A percentile compares a stretch with the other conserved stretches of the same genome.
Evolutionary conservation across 2,329 filamentous ascomycete genomes (phyloP).

Genomic region (Nemania diffusa): DNA sequence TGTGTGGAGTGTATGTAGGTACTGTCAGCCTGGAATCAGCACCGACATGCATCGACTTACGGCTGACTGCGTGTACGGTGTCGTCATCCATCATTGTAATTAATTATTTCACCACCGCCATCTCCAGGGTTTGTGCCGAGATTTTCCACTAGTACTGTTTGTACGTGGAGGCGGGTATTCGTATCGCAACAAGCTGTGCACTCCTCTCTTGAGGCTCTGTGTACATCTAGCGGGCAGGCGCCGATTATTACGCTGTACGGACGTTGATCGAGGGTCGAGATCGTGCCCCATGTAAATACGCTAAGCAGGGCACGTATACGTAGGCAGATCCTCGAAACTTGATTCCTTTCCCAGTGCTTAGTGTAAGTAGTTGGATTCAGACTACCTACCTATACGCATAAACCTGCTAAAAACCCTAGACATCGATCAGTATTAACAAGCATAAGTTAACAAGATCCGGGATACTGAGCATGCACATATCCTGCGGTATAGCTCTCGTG

Average conservation of each 20-base stretch:
- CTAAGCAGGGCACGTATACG: not conserved
- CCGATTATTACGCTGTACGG: conserved; percentile 36
- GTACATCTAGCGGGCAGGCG: not conserved
- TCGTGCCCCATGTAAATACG: conserved; percentile 3
- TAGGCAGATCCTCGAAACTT: conserved; percentile 23
- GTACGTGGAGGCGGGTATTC: too few species aligned
- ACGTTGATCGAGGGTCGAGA: conserved; percentile 22
- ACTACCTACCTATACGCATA: too few species aligned
- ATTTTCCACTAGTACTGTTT: not conserved
- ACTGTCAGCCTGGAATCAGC: conserved; percentile 16
- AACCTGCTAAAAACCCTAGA: conserved; percentile 13
- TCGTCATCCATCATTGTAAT: conserved; percentile 11
- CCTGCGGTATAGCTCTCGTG: conserved; percentile 5
- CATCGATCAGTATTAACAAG: not conserved
- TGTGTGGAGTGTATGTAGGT: too few species aligned
- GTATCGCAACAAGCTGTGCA: conserved; percentile 6
- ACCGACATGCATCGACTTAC: not conserved
- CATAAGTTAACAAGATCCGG: not conserved
- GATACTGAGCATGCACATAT: not conserved
- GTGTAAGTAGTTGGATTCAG: too few species aligned
- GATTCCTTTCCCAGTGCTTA: conserved; percentile 21
- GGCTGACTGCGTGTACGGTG: conserved; percentile 9
- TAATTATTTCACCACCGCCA: not conserved
- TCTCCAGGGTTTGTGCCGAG: not conserved
- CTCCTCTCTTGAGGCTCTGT: conserved; percentile 30